Conservation (phyloP, 164 flowering plant species). For the Malania oleifera region DNA sequence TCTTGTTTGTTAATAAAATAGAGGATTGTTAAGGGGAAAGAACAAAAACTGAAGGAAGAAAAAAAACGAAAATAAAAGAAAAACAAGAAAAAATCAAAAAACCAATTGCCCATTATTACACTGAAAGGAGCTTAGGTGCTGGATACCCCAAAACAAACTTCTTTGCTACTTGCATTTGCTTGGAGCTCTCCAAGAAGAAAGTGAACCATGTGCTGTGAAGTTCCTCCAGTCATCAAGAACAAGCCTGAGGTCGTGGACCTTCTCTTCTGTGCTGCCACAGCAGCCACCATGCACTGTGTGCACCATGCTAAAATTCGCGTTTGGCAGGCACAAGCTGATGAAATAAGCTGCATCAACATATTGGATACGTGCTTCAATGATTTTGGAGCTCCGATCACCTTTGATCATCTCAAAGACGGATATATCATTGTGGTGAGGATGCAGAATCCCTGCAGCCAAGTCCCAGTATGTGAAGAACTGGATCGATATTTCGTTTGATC, state of each 20-base stretch:
- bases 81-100: too few species aligned
- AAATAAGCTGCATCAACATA: constrained; percentile 28
- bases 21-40: too few species aligned
- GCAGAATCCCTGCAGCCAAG: constrained; percentile 13
- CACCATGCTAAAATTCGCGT: constrained; percentile 20
- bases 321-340: constrained; percentile 31
- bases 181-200: constrained; percentile 29
- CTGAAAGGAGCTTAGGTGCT: too few species aligned
- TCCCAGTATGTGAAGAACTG: constrained; percentile 30
- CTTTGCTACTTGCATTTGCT: constrained; percentile 15
- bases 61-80: too few species aligned
- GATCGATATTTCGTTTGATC: constrained; percentile 10
- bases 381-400: not conserved
- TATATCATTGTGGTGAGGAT: constrained; percentile 19
- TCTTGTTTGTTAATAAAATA: too few species aligned
- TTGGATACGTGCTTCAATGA: not conserved
- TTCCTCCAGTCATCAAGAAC: constrained; percentile 40
- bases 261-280: constrained; percentile 24
- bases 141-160: too few species aligned
- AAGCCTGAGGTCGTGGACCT: constrained; percentile 31
- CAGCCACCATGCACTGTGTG: constrained; percentile 39
- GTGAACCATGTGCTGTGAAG: constrained; percentile 6
- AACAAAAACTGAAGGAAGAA: too few species aligned
- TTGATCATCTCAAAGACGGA: constrained; percentile 19
- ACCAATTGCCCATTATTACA: too few species aligned